These are phyloP conservation scores for Diaporthe humulicola DNA, from an alignment of 2,329 filamentous ascomycete genomes.

Conservation along the genomic window DNA sequence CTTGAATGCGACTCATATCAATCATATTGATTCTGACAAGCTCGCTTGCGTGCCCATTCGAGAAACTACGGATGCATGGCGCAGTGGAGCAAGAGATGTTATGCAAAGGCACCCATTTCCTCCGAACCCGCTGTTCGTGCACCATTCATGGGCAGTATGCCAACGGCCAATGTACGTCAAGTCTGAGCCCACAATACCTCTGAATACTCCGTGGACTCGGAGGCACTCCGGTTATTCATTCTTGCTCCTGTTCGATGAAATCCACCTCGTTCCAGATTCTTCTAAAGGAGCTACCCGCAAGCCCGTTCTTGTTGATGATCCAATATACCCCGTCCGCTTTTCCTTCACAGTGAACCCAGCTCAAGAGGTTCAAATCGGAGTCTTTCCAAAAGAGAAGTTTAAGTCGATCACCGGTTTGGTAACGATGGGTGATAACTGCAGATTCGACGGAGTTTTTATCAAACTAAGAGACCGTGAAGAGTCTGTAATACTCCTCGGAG, in stretches of 20 bases:
- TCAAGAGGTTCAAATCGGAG: no score
- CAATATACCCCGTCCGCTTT: no score
- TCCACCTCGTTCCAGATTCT: no score
- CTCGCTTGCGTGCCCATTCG: background rate
- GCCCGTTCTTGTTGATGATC: no score
- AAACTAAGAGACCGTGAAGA: background rate
- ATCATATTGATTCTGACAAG: no score
- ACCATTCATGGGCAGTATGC: background rate
- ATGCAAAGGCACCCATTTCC: background rate
- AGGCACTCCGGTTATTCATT: background rate
- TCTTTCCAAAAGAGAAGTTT: background rate
- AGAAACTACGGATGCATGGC: background rate
- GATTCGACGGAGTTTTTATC: background rate
- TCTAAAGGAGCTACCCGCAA: no score
- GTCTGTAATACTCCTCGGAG: background rate
- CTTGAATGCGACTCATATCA: background rate
- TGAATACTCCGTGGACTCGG: no score
- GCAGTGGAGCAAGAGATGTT: no score
- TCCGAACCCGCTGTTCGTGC: background rate
- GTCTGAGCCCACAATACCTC: no score
- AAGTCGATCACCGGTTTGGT: background rate
- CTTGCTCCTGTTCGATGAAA: background rate
- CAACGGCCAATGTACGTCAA: background rate
- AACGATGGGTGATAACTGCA: background rate
- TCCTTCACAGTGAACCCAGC: no score